Evolutionary conservation across 1,284 basidiomycete species (phyloP).

Genomic region (Apiotrichum porosum): DNA sequence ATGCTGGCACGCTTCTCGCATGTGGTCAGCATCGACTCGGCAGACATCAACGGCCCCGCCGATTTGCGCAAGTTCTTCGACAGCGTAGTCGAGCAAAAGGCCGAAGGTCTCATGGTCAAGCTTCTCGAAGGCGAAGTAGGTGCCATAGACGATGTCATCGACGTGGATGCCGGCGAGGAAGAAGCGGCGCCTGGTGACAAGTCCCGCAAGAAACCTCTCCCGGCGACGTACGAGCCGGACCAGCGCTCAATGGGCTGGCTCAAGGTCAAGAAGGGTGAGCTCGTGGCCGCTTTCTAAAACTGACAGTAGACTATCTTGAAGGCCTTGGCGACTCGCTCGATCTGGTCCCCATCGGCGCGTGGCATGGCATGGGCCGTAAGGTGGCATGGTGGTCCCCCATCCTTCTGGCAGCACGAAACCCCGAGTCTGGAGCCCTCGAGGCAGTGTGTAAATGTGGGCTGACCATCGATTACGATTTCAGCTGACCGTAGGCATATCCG

Average conservation of each 20-base stretch:
- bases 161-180: slow-evolving; percentile 21
- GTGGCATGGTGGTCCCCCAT: slow-evolving; percentile 90
- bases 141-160: slow-evolving; percentile 25
- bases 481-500: slow-evolving; percentile 49
- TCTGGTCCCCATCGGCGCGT: slow-evolving; percentile 68
- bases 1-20: slow-evolving; percentile 64
- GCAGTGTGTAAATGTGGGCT: slow-evolving; percentile 73
- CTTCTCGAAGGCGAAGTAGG: slow-evolving; percentile 53
- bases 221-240: slow-evolving; percentile 86
- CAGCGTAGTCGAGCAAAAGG: slow-evolving; percentile 70
- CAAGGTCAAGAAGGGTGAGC: slow-evolving; percentile 67
- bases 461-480: background rate
- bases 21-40: slow-evolving; percentile 70
- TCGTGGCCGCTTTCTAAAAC: slow-evolving; percentile 51
- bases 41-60: slow-evolving; percentile 45
- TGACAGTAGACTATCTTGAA: slow-evolving; percentile 52
- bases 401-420: slow-evolving; percentile 74
- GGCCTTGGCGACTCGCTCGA: slow-evolving; percentile 54
- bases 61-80: slow-evolving; percentile 74
- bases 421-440: slow-evolving; percentile 62
- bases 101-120: slow-evolving; percentile 93
- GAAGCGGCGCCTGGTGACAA: slow-evolving; percentile 14
- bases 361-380: slow-evolving; percentile 91
- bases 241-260: slow-evolving; percentile 60
- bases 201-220: slow-evolving; percentile 60